Evolutionary conservation across 805 yeast genomes (phyloP).

Genomic region (Saccharomycopsis sp.): DNA sequence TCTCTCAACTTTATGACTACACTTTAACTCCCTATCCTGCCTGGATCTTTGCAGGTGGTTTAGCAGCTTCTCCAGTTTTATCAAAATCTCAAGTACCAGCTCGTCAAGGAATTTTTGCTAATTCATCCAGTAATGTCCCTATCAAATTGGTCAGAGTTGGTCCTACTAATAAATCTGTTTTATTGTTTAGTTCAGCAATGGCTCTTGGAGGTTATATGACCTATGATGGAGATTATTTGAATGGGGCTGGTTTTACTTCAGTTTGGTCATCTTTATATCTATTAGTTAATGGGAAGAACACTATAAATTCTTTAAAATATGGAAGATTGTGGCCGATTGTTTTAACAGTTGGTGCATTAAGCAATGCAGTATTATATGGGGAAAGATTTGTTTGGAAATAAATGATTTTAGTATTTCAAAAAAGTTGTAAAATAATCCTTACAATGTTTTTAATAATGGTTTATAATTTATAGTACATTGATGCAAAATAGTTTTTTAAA

Average conservation of each 20-base stretch:
- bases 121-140: constrained; percentile 27
- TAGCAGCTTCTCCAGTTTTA: constrained; percentile 29
- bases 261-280: constrained; percentile 78
- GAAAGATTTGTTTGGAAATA: constrained; percentile 31
- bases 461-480: too few relatives aligned
- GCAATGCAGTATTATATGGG: constrained; percentile 60
- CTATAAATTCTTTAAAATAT: constrained; percentile 40
- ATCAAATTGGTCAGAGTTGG: constrained; percentile 17
- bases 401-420: too few relatives aligned
- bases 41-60: constrained; percentile 28
- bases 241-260: constrained; percentile 70
- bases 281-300: constrained; percentile 56
- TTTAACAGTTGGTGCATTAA: constrained; percentile 46
- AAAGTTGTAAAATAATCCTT: too few relatives aligned
- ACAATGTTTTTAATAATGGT: too few relatives aligned
- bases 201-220: constrained; percentile 67
- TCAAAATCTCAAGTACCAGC: constrained; percentile 24
- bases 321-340: constrained; percentile 55
- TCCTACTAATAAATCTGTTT: constrained; percentile 35
- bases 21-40: constrained; percentile 39
- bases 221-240: constrained; percentile 61
- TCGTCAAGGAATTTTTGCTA: constrained; percentile 10
- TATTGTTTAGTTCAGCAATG: constrained; percentile 50
- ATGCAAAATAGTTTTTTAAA: too few relatives aligned
- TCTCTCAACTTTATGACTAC: constrained; percentile 20